A percentile compares a stretch with the other conserved stretches of the same genome.
These are phyloP conservation scores for Pichia ethanolica DNA, from an alignment of 805 yeast species.

Conservation along the genomic window DNA sequence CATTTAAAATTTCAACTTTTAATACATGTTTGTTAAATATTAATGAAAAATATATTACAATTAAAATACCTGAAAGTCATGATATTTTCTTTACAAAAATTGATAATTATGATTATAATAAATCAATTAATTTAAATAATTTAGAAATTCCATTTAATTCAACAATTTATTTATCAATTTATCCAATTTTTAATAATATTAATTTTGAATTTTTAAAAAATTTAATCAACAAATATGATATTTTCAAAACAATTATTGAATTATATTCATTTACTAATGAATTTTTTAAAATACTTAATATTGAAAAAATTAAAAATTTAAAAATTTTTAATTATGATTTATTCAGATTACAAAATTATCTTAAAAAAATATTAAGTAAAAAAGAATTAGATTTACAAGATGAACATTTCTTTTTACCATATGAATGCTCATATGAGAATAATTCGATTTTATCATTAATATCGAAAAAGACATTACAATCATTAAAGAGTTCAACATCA, in stretches of 20 bases:
- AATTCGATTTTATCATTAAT: neutral
- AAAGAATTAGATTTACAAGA: neutral
- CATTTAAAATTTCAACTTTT: neutral
- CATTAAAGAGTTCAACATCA: too few species aligned
- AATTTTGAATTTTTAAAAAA: slow-evolving; percentile 8
- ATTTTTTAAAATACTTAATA: neutral
- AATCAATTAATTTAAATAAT: neutral
- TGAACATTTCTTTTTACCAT: neutral
- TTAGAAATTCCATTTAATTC: neutral
- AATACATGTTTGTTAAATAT: neutral
- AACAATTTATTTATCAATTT: slow-evolving; percentile 2
- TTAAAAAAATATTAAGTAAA: slow-evolving; percentile 1
- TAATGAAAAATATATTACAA: neutral
- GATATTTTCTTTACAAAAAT: neutral
- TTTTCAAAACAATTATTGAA: neutral
- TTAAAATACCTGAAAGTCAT: neutral
- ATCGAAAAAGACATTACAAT: too few species aligned
- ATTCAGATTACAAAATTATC: neutral
- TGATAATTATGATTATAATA: neutral
- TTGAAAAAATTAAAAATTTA: slow-evolving; percentile 1
- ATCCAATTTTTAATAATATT: slow-evolving; percentile 8
- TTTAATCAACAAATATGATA: neutral
- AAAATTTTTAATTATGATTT: slow-evolving; percentile 4
- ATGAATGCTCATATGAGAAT: neutral
- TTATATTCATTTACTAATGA: slow-evolving; percentile 2